A percentile compares a stretch with the other conserved stretches of the same genome.
Evolutionary conservation across 495 filamentous ascomycete species (phyloP).

Genomic region (Hypoxylon trugodes): DNA sequence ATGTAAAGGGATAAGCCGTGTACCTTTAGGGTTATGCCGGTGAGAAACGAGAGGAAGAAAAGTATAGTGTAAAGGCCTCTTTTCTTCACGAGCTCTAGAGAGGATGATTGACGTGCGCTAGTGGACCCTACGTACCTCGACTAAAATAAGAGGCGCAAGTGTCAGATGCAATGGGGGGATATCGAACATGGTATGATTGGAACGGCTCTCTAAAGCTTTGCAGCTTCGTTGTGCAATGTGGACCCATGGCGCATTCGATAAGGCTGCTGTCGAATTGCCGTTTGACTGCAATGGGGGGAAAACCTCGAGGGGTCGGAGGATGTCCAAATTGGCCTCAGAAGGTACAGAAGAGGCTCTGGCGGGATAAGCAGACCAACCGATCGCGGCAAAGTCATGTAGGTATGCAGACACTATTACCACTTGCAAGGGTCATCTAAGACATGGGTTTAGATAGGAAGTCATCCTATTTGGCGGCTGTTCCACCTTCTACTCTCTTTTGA

Average conservation of each 20-base stretch:
- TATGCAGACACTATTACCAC: slow-evolving; percentile 42
- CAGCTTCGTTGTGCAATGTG: slow-evolving; percentile 25
- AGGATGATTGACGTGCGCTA: slow-evolving; percentile 29
- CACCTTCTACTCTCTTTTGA: slow-evolving; percentile 29
- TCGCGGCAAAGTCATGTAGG: slow-evolving; percentile 39
- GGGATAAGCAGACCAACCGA: slow-evolving; percentile 35
- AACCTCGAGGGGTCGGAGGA: slow-evolving; percentile 25
- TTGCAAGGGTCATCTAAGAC: slow-evolving; percentile 41
- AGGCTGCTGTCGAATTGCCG: slow-evolving; percentile 36
- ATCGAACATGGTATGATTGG: slow-evolving; percentile 30
- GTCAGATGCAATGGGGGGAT: slow-evolving; percentile 40
- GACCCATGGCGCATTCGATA: slow-evolving; percentile 35
- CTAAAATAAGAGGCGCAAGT: slow-evolving; percentile 35
- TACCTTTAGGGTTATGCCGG: slow-evolving; percentile 21
- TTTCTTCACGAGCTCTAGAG: slow-evolving; percentile 26
- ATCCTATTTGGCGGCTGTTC: slow-evolving; percentile 41
- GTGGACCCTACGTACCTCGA: slow-evolving; percentile 33
- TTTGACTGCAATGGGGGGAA: slow-evolving; percentile 24
- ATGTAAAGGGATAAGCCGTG: slow-evolving; percentile 10
- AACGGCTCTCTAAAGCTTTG: slow-evolving; percentile 22
- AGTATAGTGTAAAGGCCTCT: slow-evolving; percentile 10
- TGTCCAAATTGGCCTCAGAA: slow-evolving; percentile 35
- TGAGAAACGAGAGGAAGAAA: slow-evolving; percentile 11
- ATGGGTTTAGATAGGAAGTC: slow-evolving; percentile 39
- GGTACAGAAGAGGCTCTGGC: slow-evolving; percentile 39